These are phyloP conservation scores for Xylogone sp. DNA, from an alignment of 2,329 filamentous ascomycete genomes.

Conservation along the genomic window DNA sequence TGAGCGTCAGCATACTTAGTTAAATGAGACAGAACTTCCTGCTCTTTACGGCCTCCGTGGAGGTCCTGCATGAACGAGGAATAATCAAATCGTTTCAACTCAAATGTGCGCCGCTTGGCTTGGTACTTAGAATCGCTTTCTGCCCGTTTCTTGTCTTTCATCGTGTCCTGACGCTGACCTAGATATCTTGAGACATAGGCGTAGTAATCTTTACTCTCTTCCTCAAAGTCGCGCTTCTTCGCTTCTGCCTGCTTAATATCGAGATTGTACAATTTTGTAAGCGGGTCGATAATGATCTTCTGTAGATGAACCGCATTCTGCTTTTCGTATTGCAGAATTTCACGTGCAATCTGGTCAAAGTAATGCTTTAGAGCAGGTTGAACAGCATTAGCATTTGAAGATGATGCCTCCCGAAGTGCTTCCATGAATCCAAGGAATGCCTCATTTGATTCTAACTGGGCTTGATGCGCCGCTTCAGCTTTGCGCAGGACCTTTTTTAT, in stretches of 20 bases:
- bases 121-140: slow-evolving; percentile 98
- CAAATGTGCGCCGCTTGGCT: slow-evolving; percentile 87
- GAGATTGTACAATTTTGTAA: slow-evolving; percentile 85
- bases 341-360: slow-evolving; percentile 91
- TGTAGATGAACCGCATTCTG: slow-evolving; percentile 82
- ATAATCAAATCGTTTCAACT: slow-evolving; percentile 97
- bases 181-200: slow-evolving; percentile 91
- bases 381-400: slow-evolving; percentile 93
- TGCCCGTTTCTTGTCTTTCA: slow-evolving; percentile 94
- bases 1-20: slow-evolving; percentile 93
- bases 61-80: slow-evolving; percentile 99
- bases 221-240: slow-evolving; percentile 97
- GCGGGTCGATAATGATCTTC: slow-evolving; percentile 89
- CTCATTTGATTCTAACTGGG: slow-evolving; percentile 82
- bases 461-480: slow-evolving; percentile 81
- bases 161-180: slow-evolving; percentile 90
- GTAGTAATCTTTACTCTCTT: slow-evolving; percentile 98
- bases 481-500: slow-evolving; percentile 96
- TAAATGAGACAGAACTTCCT: slow-evolving; percentile 90
- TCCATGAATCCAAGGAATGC: slow-evolving; percentile 80
- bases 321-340: slow-evolving; percentile 84
- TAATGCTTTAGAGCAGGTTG: slow-evolving; percentile 96
- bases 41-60: slow-evolving; percentile 97
- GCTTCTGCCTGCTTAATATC: slow-evolving; percentile 97
- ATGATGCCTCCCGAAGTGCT: slow-evolving; percentile 79